Evolutionary conservation across 1,139 yeast genomes (phyloP), one percentile per base, ranked within the genome.

Genomic region (Petasospora fabianii): DNA sequence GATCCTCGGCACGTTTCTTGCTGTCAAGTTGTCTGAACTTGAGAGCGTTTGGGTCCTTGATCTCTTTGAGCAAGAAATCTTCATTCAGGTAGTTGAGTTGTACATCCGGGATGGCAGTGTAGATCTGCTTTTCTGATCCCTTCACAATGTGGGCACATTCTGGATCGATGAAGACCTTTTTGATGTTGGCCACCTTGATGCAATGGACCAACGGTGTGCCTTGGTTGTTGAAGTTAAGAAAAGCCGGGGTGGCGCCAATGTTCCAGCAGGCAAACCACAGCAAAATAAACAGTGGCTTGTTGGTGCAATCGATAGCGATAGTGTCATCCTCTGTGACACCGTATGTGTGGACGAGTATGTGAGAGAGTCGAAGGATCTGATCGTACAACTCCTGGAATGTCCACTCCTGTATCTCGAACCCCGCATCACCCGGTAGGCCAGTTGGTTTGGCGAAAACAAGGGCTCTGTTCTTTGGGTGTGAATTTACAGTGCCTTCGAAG

Each of bases 241-340:
- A 84, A 1, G 96, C 88, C 0, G 97, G 97, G 13, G 74, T 63
- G 1, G 96, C 96, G 21, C 97, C 97, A 37, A 90, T 69, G 54
- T 87, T 84, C 97, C 97, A 88, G 38, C 85, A 64, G 0, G 96
- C 83, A 47, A 85, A 69, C 95, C 96, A 86, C 32, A 84, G 59
- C 40, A 88, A 72, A 19, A 88, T 61, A 54, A 85, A 86, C 50
- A 87, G 68, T 1, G 96, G 95, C 57, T 83, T 85, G 62, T 90
- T 90, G 61, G 85, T 83, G 56, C 80, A 84, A 53, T 82, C 82
- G 37, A 90, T 57, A 0, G 85, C 95, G 38, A 90, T 77, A n/a
- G 80, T 73, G 50, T 85, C 86, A 32, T 79, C 78, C 10, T 79
- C 60, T 18, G 77, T 65, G 27, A 88, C 76, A 2, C 83, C 82